Conservation (phyloP, 192 early-diverging fungal species). For the Rhizoclosmatium sp. region DNA sequence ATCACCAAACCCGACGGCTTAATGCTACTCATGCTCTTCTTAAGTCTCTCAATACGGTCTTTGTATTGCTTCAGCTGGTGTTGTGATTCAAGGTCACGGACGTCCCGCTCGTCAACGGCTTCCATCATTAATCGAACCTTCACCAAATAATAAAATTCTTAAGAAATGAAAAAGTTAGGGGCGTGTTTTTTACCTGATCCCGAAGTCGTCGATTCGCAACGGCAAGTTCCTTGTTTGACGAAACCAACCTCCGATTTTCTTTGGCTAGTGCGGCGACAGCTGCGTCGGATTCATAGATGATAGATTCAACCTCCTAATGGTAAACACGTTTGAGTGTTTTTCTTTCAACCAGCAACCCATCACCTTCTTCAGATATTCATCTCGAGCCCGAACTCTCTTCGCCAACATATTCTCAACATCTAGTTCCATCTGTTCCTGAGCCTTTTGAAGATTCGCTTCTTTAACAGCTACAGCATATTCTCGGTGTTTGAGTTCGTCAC, state of each 20-base stretch:
- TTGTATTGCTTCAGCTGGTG: constrained; percentile 29
- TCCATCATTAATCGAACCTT: constrained; percentile 3
- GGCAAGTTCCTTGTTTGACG: constrained; percentile 22
- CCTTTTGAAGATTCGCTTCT: constrained; percentile 4
- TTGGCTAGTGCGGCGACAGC: constrained; percentile 28
- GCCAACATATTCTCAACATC: constrained; percentile 15
- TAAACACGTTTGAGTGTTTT: not conserved
- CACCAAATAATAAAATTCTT: not conserved
- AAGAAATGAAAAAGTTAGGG: not conserved
- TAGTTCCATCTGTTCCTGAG: constrained; percentile 19
- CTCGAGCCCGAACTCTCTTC: not conserved
- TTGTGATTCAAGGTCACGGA: constrained; percentile 18
- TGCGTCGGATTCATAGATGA: constrained; percentile 23
- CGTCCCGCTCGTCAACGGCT: constrained; percentile 22
- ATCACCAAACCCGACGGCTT: constrained; percentile 31
- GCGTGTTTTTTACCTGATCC: constrained; percentile 23
- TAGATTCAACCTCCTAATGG: constrained; percentile 32
- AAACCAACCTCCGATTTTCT: constrained; percentile 37
- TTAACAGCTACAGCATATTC: not conserved
- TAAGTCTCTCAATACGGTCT: constrained; percentile 28
- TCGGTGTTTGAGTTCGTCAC: not conserved
- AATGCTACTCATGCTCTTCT: constrained; percentile 8
- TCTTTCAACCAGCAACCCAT: not conserved
- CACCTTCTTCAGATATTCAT: constrained; percentile 26
- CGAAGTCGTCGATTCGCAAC: constrained; percentile 34